phyloP scores from a whole-genome alignment of 2,329 filamentous ascomycete genomes.

The Alternaria ethzedia region DNA sequence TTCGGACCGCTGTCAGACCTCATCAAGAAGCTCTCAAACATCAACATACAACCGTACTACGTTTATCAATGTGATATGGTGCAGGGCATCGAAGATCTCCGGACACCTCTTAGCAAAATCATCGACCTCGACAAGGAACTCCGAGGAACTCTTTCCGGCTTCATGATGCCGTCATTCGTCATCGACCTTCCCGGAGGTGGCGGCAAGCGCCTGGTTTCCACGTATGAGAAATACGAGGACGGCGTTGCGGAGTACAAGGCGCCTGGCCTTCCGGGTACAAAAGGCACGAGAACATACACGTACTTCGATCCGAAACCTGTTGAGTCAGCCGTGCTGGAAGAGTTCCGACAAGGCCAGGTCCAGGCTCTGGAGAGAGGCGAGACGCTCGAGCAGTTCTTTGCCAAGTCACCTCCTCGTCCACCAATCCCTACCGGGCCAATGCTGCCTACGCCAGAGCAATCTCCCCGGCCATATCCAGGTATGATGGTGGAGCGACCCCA shows the following conservation, averaged over 20 bases:
- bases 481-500: not conserved
- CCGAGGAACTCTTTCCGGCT: conserved; percentile 67
- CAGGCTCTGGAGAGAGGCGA: conserved; percentile 15
- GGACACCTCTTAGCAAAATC: conserved; percentile 66
- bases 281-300: conserved; percentile 54
- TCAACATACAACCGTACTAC: conserved; percentile 68
- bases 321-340: conserved; percentile 8
- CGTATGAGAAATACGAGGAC: conserved; percentile 61
- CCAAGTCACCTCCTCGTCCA: not conserved
- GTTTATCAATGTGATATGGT: conserved; percentile 72
- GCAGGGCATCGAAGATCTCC: conserved; percentile 65
- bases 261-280: conserved; percentile 58
- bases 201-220: conserved; percentile 66
- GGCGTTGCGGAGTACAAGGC: conserved; percentile 64
- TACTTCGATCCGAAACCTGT: conserved; percentile 61
- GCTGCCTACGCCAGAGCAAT: not conserved
- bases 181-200: conserved; percentile 69
- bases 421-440: not conserved
- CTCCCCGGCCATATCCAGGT: not conserved
- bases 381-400: conserved; percentile 15
- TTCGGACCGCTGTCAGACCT: conserved; percentile 60
- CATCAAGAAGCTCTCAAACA: conserved; percentile 62
- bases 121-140: conserved; percentile 64
- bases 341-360: conserved; percentile 12
- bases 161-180: conserved; percentile 67